Base-by-base conservation (phyloP, 345 rosid species). In the Eucalyptus melliodora region DNA sequence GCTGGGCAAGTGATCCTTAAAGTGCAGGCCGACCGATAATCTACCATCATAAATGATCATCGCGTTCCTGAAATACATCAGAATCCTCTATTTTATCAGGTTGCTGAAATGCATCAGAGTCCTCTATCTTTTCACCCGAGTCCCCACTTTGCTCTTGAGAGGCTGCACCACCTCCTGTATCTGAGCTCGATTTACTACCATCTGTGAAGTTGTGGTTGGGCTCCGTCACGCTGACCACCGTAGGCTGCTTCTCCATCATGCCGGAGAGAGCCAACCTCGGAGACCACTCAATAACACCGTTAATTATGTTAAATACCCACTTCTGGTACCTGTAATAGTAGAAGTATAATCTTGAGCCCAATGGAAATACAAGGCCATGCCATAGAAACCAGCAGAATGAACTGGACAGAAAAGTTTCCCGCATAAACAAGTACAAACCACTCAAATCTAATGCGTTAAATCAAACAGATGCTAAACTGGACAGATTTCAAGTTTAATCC, bases 211-310 rank as follows among this genome's bases (percentile, higher is more conserved):
- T 94, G 89, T 88, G 87, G 85, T 91, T 89, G 15, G 93, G 49
- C 47, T 97, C 99, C 16, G 99, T 94, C 67, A 91, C 89, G 83
- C 95, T 95, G 27, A 86, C 92, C 88, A 94, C 94, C 59, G 94
- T 88, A 72, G 92, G 96, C 94, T 94, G 99, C 91, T 96, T 97
- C 92, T 97, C 99, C 99, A 98, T 98, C 96, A 98, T 96, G 85
- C 99, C 98, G n/a, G 99, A 98, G 86, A 98, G 92, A 30, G 99
- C 99, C 90, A 98, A 89, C 90, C 94, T 96, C 34, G 99, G 99
- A 90, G 97, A 95, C 99, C 99, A 98, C 93, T 97, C 99, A 2
- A 98, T 95, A 80, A 98, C 97, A 83, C 97, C 99, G 65, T 98
- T 99, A 30, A 98, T 98, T 88, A 97, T 98, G 91, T 97, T 97